Percentiles rank a stretch among this genome's conserved stretches.
Evolutionary conservation across 352 stramenopile genomes (phyloP).

Genomic region (Phytophthora palmivora): DNA sequence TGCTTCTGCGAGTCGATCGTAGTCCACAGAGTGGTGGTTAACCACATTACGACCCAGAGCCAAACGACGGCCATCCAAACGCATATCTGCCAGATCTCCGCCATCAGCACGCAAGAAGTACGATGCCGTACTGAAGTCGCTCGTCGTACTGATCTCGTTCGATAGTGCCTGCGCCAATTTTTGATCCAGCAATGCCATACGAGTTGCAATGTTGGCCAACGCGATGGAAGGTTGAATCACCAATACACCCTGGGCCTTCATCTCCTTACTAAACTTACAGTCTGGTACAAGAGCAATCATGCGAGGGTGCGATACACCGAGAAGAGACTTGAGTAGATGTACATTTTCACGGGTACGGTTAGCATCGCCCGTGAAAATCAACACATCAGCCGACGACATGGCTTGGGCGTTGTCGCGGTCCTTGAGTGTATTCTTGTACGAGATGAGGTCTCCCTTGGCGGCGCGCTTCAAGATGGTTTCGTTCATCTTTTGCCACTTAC

Average conservation of each 20-base stretch:
- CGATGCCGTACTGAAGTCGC: conserved; percentile 55
- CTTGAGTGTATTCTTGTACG: conserved; percentile 72
- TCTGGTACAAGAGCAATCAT: conserved; percentile 69
- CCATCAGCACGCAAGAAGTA: conserved; percentile 64
- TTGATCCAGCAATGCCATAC: conserved; percentile 66
- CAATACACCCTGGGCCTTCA: conserved; percentile 41
- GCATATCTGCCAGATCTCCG: conserved; percentile 51
- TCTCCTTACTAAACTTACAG: conserved; percentile 52
- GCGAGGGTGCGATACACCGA: conserved; percentile 51
- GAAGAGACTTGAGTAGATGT: conserved; percentile 49
- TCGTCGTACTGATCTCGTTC: conserved; percentile 60
- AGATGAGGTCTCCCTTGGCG: conserved; percentile 69
- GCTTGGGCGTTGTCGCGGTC: conserved; percentile 44
- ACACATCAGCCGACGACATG: conserved; percentile 56
- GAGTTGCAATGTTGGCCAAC: conserved; percentile 71
- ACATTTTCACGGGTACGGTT: conserved; percentile 60
- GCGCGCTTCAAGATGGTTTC: conserved; percentile 56
- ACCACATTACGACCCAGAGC: conserved; percentile 61
- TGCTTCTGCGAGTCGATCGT: conserved; percentile 50
- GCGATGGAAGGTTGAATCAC: conserved; percentile 76
- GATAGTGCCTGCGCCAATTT: conserved; percentile 46
- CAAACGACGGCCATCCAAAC: conserved; percentile 45
- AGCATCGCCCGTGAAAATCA: conserved; percentile 69
- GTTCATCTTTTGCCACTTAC: conserved; percentile 72
- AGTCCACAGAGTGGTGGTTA: conserved; percentile 75